Conservation (phyloP, 169 alveolate genomes). For the Plasmodium coatneyi region DNA sequence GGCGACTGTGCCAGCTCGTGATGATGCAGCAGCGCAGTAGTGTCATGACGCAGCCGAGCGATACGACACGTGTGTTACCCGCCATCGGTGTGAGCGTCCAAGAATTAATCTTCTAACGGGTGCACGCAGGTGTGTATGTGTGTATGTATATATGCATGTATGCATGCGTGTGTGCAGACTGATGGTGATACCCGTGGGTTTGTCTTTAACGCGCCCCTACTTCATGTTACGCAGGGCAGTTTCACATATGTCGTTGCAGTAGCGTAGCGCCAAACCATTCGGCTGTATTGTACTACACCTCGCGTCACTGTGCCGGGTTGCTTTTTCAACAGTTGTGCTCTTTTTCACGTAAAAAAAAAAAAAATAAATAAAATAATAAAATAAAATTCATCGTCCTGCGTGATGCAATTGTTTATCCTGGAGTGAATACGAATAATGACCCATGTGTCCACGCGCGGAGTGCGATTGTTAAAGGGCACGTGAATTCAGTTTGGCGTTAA, state of each 20-base stretch:
- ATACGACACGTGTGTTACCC: neutral
- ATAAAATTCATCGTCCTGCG: slow-evolving; percentile 7
- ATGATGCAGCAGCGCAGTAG: neutral
- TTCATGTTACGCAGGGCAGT: neutral
- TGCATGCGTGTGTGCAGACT: neutral
- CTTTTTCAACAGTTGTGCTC: neutral
- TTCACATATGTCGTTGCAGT: slow-evolving; percentile 5
- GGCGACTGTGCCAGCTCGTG: neutral
- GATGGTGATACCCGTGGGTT: slow-evolving; percentile 17
- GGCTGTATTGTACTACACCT: neutral
- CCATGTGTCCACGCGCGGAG: neutral
- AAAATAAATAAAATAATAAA: neutral
- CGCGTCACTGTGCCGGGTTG: too few relatives aligned
- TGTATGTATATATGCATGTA: neutral
- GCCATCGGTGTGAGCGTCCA: neutral
- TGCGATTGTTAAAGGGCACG: neutral
- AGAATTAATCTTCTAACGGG: neutral
- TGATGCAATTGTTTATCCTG: slow-evolving; percentile 6
- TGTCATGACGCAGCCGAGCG: neutral
- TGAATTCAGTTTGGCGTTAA: neutral
- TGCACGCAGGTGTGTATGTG: neutral
- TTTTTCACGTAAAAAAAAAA: slow-evolving; percentile 1
- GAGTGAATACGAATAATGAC: slow-evolving; percentile 6
- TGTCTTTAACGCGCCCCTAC: slow-evolving; percentile 16
- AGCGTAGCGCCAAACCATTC: neutral